Evolutionary conservation across 192 early-diverging fungal genomes (phyloP).

Genomic region (Coemansia nantahalensis): DNA sequence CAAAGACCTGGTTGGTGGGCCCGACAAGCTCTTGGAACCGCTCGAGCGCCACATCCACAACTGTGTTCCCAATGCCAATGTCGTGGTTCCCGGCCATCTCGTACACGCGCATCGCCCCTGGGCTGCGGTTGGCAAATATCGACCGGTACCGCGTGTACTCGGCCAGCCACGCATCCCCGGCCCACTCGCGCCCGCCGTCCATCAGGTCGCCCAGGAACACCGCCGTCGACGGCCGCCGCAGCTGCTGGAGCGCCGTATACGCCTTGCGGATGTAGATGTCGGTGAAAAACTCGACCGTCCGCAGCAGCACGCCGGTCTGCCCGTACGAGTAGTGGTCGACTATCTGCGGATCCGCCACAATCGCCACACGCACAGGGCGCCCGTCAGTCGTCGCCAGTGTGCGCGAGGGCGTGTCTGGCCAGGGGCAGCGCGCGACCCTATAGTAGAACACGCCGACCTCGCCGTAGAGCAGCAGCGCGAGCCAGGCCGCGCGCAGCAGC

Average conservation of each 20-base stretch:
- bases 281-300: slow-evolving; percentile 72
- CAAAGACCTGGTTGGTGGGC: slow-evolving; percentile 55
- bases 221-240: slow-evolving; percentile 60
- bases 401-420: slow-evolving; percentile 14
- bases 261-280: slow-evolving; percentile 84
- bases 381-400: too few species aligned
- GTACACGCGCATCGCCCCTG: slow-evolving; percentile 25
- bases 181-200: slow-evolving; percentile 69
- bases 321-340: slow-evolving; percentile 88
- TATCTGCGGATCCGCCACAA: slow-evolving; percentile 92
- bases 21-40: slow-evolving; percentile 59
- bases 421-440: slow-evolving; percentile 26
- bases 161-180: slow-evolving; percentile 53
- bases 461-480: slow-evolving; percentile 22
- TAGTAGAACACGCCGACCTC: slow-evolving; percentile 35
- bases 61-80: slow-evolving; percentile 73
- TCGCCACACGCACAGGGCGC: slow-evolving; percentile 53
- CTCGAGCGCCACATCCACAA: slow-evolving; percentile 36
- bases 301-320: slow-evolving; percentile 60
- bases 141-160: slow-evolving; percentile 58
- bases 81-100: slow-evolving; percentile 93
- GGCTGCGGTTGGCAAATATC: slow-evolving; percentile 53
- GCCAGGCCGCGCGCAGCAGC: slow-evolving; percentile 27
- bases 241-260: slow-evolving; percentile 60
- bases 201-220: slow-evolving; percentile 87